Evolutionary conservation across 441 rosid species (phyloP).

Genomic region (Brassica hybrid): DNA sequence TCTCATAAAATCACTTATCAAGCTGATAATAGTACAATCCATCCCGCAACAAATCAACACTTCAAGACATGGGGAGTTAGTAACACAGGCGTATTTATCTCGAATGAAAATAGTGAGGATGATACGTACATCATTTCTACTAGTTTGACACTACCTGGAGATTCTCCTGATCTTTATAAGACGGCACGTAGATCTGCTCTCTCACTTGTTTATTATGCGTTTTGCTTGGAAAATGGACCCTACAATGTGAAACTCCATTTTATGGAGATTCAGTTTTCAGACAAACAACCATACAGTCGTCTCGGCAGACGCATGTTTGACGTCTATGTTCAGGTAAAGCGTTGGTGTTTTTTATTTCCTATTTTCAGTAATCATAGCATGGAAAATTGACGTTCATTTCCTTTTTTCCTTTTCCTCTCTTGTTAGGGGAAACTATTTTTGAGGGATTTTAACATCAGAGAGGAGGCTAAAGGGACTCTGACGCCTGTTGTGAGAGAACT

Average conservation of each 20-base stretch:
- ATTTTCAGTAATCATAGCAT: not conserved
- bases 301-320: slow-evolving; percentile 50
- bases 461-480: not conserved
- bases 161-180: not conserved
- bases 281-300: not conserved
- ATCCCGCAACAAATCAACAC: slow-evolving; percentile 50
- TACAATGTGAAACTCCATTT: slow-evolving; percentile 4
- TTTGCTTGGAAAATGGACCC: slow-evolving; percentile 45
- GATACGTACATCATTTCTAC: not conserved
- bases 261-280: slow-evolving; percentile 6
- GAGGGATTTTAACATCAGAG: not conserved
- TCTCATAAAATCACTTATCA: not conserved
- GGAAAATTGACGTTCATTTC: not conserved
- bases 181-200: slow-evolving; percentile 50
- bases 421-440: not conserved
- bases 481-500: not conserved
- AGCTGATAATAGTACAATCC: slow-evolving; percentile 11
- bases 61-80: slow-evolving; percentile 57
- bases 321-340: slow-evolving; percentile 14
- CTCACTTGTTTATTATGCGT: slow-evolving; percentile 60
- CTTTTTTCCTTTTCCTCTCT: not conserved
- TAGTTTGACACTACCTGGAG: not conserved
- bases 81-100: slow-evolving; percentile 67
- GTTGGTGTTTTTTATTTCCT: too few species aligned
- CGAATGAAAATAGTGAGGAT: slow-evolving; percentile 21